phyloP scores from a whole-genome alignment of 768 basidiomycete genomes.

The Tricholoma furcatifolium region DNA sequence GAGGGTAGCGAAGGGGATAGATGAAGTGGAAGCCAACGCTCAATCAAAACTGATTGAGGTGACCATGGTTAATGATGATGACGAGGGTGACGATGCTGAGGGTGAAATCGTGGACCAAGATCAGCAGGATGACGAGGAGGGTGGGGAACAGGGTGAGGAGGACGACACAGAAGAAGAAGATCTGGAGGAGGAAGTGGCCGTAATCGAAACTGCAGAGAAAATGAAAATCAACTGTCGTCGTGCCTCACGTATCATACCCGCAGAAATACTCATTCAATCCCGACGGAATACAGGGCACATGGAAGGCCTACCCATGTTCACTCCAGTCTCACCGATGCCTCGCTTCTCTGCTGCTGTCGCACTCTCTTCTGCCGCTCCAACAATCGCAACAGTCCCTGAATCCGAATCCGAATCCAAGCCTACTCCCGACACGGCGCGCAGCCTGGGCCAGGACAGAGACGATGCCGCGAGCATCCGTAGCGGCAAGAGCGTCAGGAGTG shows the following conservation, averaged over 20 bases:
- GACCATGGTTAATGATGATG: conserved; percentile 35
- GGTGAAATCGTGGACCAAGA: conserved; percentile 15
- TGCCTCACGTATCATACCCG: conserved; percentile 11
- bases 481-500: conserved; percentile 20
- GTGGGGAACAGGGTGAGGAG: no score
- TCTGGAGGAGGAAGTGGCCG: conserved; percentile 22
- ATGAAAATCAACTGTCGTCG: conserved; percentile 32
- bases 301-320: conserved; percentile 14
- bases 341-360: conserved; percentile 7
- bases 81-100: conserved; percentile 36
- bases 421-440: not conserved
- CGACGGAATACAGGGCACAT: conserved; percentile 11
- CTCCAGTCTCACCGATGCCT: conserved; percentile 18
- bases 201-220: conserved; percentile 49
- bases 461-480: conserved; percentile 41
- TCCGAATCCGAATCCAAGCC: not conserved
- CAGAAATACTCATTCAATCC: conserved; percentile 12
- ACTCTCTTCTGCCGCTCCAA: not conserved
- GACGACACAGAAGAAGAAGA: conserved; percentile 32
- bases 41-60: not conserved
- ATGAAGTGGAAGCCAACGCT: conserved; percentile 49
- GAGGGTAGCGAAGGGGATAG: conserved; percentile 68
- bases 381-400: not conserved
- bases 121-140: conserved; percentile 35
- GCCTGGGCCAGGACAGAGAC: conserved; percentile 26